Evolutionary conservation across 805 yeast genomes (phyloP), one percentile per base, ranked within the genome.

Genomic region (Starmerella bombicola): DNA sequence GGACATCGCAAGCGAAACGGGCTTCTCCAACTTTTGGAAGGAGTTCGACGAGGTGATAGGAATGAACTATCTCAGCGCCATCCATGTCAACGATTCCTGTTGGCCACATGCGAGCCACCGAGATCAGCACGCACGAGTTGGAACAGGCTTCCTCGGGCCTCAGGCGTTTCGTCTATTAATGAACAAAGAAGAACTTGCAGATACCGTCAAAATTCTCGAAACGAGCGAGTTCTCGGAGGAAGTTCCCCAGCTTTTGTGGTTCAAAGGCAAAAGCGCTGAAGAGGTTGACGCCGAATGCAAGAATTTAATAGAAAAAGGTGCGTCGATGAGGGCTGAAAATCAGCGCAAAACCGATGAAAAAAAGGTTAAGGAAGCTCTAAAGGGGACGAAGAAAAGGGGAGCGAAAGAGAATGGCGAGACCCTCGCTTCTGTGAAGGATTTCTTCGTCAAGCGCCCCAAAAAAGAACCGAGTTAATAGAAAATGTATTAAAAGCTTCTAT

Each of bases 61-160:
- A 0, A 65, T 70, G 53, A 62, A 82, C 48, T 84, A 80, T 57
- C 63, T 91, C 35, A 62, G 76, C 19, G 86, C 93, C 1, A 70
- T 91, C 36, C 98, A 91, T 62, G 62, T 91, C 42, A 91, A 91
- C 57, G 98, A 91, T 57, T 88, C 97, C 6, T 86, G 88, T 62
- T 93, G 93, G 3, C 97, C 97, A 2, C 59, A 82, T 32, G 91
- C 79, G 2, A 85, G 94, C 19, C 83, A 83, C 53, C 70, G 93
- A 47, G 98, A 91, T 59, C 69, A 88, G 40, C 98, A 91, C 58
- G 94, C 91, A 57, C 74, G 76, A 45, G 62, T 91, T 29, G 98
- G 98, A 1, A 67, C 73, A 49, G 98, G 98, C 0, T 91, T 82
- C 54, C 55, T 91, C 34, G 95, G 95, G 0, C 65, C 91, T 34